Evolutionary conservation across 371 early-diverging fungal genomes (phyloP), one percentile per base, ranked within the genome.

Genomic region (Mortierella sp.): DNA sequence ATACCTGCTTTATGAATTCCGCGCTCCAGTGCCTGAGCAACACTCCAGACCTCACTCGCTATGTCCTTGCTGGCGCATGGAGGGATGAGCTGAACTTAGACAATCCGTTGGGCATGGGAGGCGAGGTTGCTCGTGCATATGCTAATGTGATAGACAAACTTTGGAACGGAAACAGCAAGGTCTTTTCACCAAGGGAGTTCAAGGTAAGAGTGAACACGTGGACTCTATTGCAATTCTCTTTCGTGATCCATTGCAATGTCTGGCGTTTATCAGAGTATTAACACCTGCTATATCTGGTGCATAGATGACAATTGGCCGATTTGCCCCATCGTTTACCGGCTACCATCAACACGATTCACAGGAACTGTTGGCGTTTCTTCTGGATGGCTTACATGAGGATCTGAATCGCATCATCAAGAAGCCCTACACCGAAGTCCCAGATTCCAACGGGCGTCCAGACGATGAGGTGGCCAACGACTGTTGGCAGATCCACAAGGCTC

Each of bases 1-100:
- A 95, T 70, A 94, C 95, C 0, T 95, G 96, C 79, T 94, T 90
- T 78, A 94, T 95, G 93, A 93, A 93, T 79, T 87, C 90, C 4
- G 90, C 90, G 0, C 62, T 95, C 3, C 95, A 95, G 75, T 93
- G 93, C 63, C 78, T 94, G 21, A 84, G 87, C 67, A 88, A 89
- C 61, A 90, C 91, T 5, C 78, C 79, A 2, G 84, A 82, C 47
- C 80, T 95, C 15, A 89, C 88, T 0, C 78, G 80, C 21, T 93
- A 86, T 72, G 87, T 87, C 49, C 47, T 86, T 46, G 82, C 80
- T 8, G 64, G 64, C n/a, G 73, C 69, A 0, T 79, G 70, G 70
- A 75, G 79, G 31, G 58, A 73, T 6, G 85, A 87, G 21, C 67
- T 89, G 19, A 87, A 87, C 57, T 47, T 53, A 21, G 80, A 82